Base-by-base conservation (phyloP, 495 filamentous ascomycete species). In the Neurospora terricola region DNA sequence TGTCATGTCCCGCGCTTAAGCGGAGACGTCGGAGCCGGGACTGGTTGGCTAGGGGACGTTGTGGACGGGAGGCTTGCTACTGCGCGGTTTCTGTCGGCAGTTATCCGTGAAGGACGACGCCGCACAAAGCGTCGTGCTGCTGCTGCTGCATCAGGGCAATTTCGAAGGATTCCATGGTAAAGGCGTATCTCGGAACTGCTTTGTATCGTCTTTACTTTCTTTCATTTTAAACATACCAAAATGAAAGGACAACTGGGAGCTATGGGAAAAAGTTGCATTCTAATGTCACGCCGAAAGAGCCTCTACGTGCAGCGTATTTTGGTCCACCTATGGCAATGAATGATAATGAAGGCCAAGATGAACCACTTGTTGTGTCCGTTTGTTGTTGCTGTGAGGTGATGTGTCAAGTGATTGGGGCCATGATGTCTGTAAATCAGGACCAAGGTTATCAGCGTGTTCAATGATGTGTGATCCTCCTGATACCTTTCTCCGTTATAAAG, bases 1-100 rank as follows among this genome's bases (percentile, higher is more conserved):
- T 84, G 95, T 99, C 78, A 97, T 97, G 94, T 90, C 87, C 73
- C 81, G 88, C 75, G 87, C 86, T 81, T 89, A 88, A 80, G 79
- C 73, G 71, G 59, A 21, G 70, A 76, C 38, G 71, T 77, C 72
- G 76, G 71, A 8, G 38, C 62, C 72, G 68, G 73, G 73, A 74
- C 69, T 73, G 39, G 75, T 62, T 62, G 48, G 48, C 73, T n/a
- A 69, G 70, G 76, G 72, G 73, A 59, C 38, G 74, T 62, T 42
- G 70, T 74, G 38, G 62, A 30, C 45, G 75, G 59, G 72, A 73
- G 75, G 75, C 74, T 79, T 77, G 76, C 76, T 75, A 71, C 76
- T 34, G 77, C 73, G 74, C 66, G 72, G 73, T 59, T n/a, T n/a
- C n/a, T 27, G 48, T 62, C 21, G 48, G 48, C 21, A 62, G 48